Evolutionary conservation across 306 rosid genomes (phyloP).

Genomic region (Geum urbanum): DNA sequence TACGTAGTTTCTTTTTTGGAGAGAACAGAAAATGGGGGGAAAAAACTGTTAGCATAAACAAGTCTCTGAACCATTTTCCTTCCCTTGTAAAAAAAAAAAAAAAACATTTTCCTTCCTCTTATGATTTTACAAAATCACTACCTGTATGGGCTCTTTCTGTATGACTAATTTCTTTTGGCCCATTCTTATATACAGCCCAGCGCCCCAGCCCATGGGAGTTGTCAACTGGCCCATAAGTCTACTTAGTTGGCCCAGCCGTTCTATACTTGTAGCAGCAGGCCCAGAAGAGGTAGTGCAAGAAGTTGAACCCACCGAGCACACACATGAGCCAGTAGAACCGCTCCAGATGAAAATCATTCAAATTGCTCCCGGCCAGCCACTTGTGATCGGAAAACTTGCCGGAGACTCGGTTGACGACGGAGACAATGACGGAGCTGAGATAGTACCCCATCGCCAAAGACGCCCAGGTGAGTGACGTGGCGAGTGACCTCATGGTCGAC

Average conservation of each 20-base stretch:
- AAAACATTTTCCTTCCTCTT: too few relatives aligned
- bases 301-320: constrained; percentile 73
- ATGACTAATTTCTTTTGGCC: background rate
- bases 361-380: constrained; percentile 70
- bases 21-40: too few relatives aligned
- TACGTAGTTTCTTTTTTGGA: too few relatives aligned
- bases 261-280: constrained; percentile 67
- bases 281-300: constrained; percentile 78
- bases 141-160: too few relatives aligned
- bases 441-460: constrained; percentile 89
- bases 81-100: too few relatives aligned
- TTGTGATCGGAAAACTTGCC: constrained; percentile 27
- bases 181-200: background rate
- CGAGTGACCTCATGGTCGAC: constrained; percentile 72
- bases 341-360: constrained; percentile 67
- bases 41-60: too few relatives aligned
- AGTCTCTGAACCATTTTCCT: too few relatives aligned
- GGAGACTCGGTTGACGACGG: constrained; percentile 60
- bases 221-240: background rate
- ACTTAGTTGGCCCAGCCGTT: constrained; percentile 28
- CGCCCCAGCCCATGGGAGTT: background rate
- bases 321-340: constrained; percentile 91
- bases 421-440: constrained; percentile 76
- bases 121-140: too few relatives aligned
- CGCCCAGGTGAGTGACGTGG: constrained; percentile 92